These are phyloP conservation scores for Pseudocercospora macadamiae DNA, from an alignment of 2,329 filamentous ascomycete species.

Conservation along the genomic window DNA sequence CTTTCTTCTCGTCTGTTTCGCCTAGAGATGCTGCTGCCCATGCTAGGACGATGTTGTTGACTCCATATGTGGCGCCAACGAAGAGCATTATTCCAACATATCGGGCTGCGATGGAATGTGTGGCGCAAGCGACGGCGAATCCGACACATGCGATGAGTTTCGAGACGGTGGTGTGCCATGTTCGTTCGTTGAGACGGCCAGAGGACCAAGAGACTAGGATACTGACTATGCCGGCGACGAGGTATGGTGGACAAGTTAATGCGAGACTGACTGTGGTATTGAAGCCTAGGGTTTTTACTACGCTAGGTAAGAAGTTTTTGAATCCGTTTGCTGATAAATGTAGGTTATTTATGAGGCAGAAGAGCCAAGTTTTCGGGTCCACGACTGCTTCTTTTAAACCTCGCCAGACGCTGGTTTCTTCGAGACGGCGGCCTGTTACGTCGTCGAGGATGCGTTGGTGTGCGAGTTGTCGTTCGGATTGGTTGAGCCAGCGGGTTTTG, in stretches of 20 bases:
- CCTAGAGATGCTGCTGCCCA: conserved; percentile 48
- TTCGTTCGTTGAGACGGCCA: conserved; percentile 12
- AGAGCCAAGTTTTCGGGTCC: conserved; percentile 17
- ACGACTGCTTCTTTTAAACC: conserved; percentile 11
- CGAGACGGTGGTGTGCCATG: conserved; percentile 12
- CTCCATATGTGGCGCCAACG: conserved; percentile 31
- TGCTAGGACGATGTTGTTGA: conserved; percentile 47
- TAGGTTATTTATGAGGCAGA: conserved; percentile 15
- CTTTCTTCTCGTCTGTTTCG: conserved; percentile 49
- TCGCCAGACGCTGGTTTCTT: conserved; percentile 15
- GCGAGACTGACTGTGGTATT: conserved; percentile 16
- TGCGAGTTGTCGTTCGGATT: conserved; percentile 22
- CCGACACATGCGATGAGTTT: conserved; percentile 10
- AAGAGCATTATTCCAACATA: conserved; percentile 10
- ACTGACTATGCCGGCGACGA: conserved; percentile 7
- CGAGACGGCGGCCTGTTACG: conserved; percentile 9
- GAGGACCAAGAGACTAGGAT: conserved; percentile 6
- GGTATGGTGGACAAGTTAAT: conserved; percentile 7
- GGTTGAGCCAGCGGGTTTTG: conserved; percentile 30
- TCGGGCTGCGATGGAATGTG: neutral
- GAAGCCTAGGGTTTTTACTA: neutral
- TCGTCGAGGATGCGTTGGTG: conserved; percentile 16
- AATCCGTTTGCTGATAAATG: conserved; percentile 19
- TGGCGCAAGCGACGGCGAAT: conserved; percentile 4
- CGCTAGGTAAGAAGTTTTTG: conserved; percentile 8